Base-by-base conservation (phyloP, 768 basidiomycete genomes). In the Hortiboletus campestris region DNA sequence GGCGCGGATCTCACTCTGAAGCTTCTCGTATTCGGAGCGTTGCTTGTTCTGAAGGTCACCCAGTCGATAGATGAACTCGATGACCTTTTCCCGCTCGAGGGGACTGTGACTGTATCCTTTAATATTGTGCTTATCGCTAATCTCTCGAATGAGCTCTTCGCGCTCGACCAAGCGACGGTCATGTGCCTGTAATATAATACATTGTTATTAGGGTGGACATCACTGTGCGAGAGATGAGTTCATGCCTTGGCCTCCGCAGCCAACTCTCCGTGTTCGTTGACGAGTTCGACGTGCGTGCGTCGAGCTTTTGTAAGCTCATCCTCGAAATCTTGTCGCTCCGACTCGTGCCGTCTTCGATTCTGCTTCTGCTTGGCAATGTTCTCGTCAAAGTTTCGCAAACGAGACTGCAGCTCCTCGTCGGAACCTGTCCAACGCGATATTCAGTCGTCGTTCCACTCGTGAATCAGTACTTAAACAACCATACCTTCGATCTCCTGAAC, bases 41-140 rank as follows among this genome's bases (percentile, higher is more conserved):
- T 88, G 85, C 57, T 78, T 80, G 35, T 81, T 76, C 53, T 85
- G 84, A 6, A 88, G 68, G 25, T 89, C 86, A 5, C 73, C 75
- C 3, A 97, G 73, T 47, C 80, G 81, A 10, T 84, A 74, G 25
- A 85, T 76, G 67, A 97, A 95, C 43, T 92, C 88, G 29, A 79
- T 68, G 19, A 94, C 78, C 67, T 92, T 82, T 39, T 84, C 81
- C 39, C 84, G 79, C 47, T 87, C 86, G 35, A 94, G 76, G 2
- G 86, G 85, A 0, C 84, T 78, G 46, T 84, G 78, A 49, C 82
- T 84, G 66, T 83, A 94, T 0, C 91, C 92, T 47, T 84, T 83
- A 61, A 98, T 85, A 10, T 80, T 78, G 61, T 89, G 76, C 59
- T 84, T 84, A 35, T 83, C 75, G 47, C 84, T 80, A 16, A 92